Evolutionary conservation across 2,329 filamentous ascomycete species (phyloP).

Genomic region (Aspergillus brunneoviolaceus): DNA sequence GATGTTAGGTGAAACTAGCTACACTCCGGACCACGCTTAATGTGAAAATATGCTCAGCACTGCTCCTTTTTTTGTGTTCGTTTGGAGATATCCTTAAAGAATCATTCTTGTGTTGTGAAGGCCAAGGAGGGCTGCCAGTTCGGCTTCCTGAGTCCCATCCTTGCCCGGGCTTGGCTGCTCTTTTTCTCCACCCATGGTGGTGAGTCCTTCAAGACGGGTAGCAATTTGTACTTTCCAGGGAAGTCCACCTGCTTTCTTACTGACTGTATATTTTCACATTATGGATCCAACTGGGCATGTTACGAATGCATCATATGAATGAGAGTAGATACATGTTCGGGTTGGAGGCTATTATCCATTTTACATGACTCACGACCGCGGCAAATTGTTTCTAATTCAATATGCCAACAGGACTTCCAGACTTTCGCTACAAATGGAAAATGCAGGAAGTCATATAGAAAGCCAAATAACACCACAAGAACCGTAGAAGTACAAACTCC

Average conservation of each 20-base stretch:
- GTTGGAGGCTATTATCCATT: no score
- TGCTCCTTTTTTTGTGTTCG: constrained; percentile 6
- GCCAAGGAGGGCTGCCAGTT: background rate
- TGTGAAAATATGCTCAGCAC: background rate
- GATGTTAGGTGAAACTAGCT: constrained; percentile 69
- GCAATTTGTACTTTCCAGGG: background rate
- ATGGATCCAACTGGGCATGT: background rate
- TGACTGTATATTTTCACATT: background rate
- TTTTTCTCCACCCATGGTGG: background rate
- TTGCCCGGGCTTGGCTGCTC: background rate
- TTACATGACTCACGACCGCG: no score
- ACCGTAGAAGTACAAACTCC: background rate
- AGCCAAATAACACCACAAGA: background rate
- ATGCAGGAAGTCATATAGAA: no score
- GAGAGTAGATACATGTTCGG: no score
- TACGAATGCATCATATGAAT: no score
- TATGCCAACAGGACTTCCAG: no score
- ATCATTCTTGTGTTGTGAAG: background rate
- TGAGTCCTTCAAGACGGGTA: background rate
- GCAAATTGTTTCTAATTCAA: no score
- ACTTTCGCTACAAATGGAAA: no score
- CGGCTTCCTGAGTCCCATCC: background rate
- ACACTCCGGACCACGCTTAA: constrained; percentile 61
- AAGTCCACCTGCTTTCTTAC: background rate
- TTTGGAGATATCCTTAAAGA: background rate